Percentiles rank a stretch among this genome's conserved stretches.
These are phyloP conservation scores for Podochytrium sp. DNA, from an alignment of 192 early-diverging fungal species.

Conservation along the genomic window DNA sequence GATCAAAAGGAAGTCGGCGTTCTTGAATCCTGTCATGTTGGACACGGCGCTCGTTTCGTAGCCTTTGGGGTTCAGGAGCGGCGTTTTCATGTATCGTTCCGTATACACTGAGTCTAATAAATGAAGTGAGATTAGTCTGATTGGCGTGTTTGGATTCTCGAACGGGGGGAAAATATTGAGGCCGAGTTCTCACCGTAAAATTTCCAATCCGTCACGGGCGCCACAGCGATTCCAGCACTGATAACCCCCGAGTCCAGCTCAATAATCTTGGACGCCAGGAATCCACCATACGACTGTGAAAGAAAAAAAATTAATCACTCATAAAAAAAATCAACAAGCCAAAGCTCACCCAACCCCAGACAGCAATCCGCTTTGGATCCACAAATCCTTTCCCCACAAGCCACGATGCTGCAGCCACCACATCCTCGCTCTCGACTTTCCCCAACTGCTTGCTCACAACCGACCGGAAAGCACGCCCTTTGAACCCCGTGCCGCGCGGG, in stretches of 20 bases:
- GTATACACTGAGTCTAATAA: conserved; percentile 86
- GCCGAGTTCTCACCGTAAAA: conserved; percentile 50
- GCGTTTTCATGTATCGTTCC: conserved; percentile 95
- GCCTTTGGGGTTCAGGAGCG: conserved; percentile 73
- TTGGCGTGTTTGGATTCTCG: no score
- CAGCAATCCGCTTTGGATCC: conserved; percentile 77
- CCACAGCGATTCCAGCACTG: conserved; percentile 86
- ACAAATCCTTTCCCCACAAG: conserved; percentile 71
- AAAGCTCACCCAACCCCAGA: conserved; percentile 89
- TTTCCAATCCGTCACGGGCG: conserved; percentile 94
- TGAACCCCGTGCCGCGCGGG: conserved; percentile 87
- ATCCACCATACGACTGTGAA: conserved; percentile 86
- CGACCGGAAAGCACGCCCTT: conserved; percentile 80
- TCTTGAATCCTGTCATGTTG: conserved; percentile 81
- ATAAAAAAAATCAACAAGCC: conserved; percentile 2
- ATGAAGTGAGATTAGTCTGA: not conserved
- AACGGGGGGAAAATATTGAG: no score
- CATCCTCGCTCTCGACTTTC: conserved; percentile 80
- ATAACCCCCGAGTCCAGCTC: conserved; percentile 86
- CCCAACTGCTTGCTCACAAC: conserved; percentile 81
- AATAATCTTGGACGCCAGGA: conserved; percentile 79
- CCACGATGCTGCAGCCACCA: conserved; percentile 80
- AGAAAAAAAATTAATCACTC: conserved; percentile 5
- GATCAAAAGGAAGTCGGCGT: conserved; percentile 78
- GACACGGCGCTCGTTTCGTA: conserved; percentile 77